phyloP scores from a whole-genome alignment of 1,284 basidiomycete species.

The Ganoderma resinaceum region DNA sequence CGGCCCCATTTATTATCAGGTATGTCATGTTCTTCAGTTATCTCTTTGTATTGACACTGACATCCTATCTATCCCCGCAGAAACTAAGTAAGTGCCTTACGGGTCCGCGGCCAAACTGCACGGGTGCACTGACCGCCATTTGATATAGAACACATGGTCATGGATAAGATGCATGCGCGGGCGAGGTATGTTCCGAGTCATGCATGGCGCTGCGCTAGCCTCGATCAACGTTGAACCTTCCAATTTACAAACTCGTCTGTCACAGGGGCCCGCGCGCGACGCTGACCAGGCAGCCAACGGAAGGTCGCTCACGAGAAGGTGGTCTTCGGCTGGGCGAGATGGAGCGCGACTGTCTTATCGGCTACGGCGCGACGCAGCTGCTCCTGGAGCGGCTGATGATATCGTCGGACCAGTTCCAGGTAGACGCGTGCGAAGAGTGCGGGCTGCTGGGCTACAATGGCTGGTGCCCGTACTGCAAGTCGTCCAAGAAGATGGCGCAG shows the following conservation, averaged over 20 bases:
- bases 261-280: slow-evolving; percentile 93
- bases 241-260: slow-evolving; percentile 7
- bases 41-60: slow-evolving; percentile 9
- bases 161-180: slow-evolving; percentile 99
- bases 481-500: slow-evolving; percentile 94
- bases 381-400: slow-evolving; percentile 98
- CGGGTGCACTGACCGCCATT: slow-evolving; percentile 34
- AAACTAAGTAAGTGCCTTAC: slow-evolving; percentile 74
- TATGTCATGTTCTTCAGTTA: slow-evolving; percentile 40
- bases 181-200: slow-evolving; percentile 68
- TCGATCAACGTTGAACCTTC: slow-evolving; percentile 4
- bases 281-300: slow-evolving; percentile 96
- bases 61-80: slow-evolving; percentile 45
- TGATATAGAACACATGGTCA: slow-evolving; percentile 89
- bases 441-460: slow-evolving; percentile 97
- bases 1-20: slow-evolving; percentile 98
- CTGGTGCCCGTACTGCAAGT: slow-evolving; percentile 97
- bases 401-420: slow-evolving; percentile 96
- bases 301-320: slow-evolving; percentile 97
- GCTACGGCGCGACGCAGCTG: slow-evolving; percentile 96
- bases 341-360: slow-evolving; percentile 97
- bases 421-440: slow-evolving; percentile 95
- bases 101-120: slow-evolving; percentile 9
- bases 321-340: slow-evolving; percentile 98
- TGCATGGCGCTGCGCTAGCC: not conserved